Evolutionary conservation across 768 basidiomycete species (phyloP).

Genomic region (Asterophora lycoperdoides): DNA sequence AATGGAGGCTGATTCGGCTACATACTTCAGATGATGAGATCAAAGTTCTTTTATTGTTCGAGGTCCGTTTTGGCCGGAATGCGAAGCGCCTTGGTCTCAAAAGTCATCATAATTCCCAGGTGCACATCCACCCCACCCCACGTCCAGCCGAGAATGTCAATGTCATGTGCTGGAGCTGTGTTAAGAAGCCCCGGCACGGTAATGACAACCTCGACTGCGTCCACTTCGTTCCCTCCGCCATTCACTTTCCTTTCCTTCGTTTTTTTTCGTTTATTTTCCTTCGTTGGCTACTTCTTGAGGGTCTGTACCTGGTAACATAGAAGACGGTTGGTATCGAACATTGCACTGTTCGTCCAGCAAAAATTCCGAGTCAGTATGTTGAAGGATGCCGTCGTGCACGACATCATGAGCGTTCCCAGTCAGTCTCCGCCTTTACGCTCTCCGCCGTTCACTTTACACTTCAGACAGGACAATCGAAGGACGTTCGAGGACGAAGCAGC

Average conservation of each 20-base stretch:
- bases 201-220: constrained; percentile 2
- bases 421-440: background rate
- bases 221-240: constrained; percentile 2
- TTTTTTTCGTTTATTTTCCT: background rate
- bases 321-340: background rate
- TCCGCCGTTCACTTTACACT: background rate
- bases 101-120: background rate
- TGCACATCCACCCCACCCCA: no score
- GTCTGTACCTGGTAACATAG: background rate
- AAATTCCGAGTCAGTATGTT: background rate
- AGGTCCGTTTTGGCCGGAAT: no score
- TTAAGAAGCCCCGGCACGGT: constrained; percentile 1
- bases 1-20: no score
- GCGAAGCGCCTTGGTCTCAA: background rate
- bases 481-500: background rate
- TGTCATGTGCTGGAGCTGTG: background rate
- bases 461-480: constrained; percentile 1
- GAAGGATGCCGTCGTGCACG: background rate
- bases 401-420: constrained; percentile 1
- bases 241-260: constrained; percentile 5
- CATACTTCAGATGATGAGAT: no score
- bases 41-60: no score
- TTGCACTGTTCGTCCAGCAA: background rate
- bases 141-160: no score
- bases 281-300: background rate